A percentile compares a stretch with the other conserved stretches of the same genome.
Conservation (phyloP, 306 rosid species). For the Lotus japonicus region DNA sequence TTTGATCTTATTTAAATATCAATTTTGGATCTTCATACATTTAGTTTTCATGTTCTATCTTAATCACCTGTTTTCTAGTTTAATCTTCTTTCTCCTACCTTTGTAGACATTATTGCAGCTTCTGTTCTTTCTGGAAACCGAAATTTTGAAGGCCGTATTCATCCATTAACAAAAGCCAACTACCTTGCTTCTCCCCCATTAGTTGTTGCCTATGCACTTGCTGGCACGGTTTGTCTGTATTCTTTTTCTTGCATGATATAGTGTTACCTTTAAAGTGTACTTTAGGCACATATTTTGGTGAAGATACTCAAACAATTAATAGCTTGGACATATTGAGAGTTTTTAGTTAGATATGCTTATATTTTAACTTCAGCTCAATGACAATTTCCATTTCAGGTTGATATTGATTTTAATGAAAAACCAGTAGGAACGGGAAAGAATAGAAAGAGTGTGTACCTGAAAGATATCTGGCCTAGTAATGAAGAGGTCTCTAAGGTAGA, state of each 20-base stretch:
- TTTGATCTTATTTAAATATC: neutral
- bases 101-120: slow-evolving; percentile 36
- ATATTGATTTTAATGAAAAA: slow-evolving; percentile 37
- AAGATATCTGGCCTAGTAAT: slow-evolving; percentile 45
- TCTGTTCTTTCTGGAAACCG: slow-evolving; percentile 44
- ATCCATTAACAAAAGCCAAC: slow-evolving; percentile 40
- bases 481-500: slow-evolving; percentile 38
- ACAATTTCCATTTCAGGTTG: slow-evolving; percentile 27
- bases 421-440: slow-evolving; percentile 40
- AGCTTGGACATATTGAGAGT: neutral
- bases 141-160: slow-evolving; percentile 43
- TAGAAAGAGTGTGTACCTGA: slow-evolving; percentile 29
- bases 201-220: slow-evolving; percentile 42
- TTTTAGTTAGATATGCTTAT: neutral
- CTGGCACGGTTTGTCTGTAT: slow-evolving; percentile 26
- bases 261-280: neutral
- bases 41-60: neutral
- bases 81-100: neutral
- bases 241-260: neutral
- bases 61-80: neutral
- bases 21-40: neutral
- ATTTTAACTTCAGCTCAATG: neutral
- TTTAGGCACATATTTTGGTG: neutral
- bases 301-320: neutral
- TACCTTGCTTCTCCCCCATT: slow-evolving; percentile 50